Evolutionary conservation across 306 rosid species (phyloP).

Genomic region (Gillenia trifoliata): DNA sequence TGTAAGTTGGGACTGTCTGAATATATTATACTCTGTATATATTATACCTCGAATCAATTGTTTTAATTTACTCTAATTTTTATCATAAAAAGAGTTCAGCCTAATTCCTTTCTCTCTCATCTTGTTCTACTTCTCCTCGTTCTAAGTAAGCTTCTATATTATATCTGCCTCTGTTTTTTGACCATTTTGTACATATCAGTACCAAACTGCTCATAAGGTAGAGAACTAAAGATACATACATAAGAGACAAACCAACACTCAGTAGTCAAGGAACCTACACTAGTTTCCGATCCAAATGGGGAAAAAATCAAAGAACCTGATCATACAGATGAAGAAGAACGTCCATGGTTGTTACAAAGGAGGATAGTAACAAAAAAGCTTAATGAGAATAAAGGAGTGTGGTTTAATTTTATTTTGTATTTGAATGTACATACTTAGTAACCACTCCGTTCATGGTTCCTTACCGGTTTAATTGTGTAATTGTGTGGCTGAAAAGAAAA

Average conservation of each 20-base stretch:
- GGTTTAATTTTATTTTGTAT: no score
- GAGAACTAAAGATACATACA: no score
- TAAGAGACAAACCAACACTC: no score
- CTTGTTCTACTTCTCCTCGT: constrained; percentile 1
- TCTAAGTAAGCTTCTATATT: background rate
- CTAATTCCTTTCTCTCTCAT: background rate
- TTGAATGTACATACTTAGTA: no score
- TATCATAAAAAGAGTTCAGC: background rate
- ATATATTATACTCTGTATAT: no score
- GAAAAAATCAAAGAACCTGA: background rate
- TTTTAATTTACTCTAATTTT: background rate
- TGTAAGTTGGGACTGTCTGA: background rate
- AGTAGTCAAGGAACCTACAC: background rate
- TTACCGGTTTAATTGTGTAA: no score
- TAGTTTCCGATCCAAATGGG: background rate
- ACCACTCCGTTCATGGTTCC: no score
- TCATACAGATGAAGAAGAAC: background rate
- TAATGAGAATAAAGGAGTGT: background rate
- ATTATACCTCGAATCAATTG: background rate
- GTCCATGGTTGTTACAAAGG: background rate
- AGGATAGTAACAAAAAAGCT: background rate
- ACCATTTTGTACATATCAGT: no score
- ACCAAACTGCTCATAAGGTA: no score
- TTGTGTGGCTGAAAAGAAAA: no score
- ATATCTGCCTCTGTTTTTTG: background rate